These are phyloP conservation scores for Carex arenaria DNA, from an alignment of 202 grass and related monocot species.

Conservation along the genomic window DNA sequence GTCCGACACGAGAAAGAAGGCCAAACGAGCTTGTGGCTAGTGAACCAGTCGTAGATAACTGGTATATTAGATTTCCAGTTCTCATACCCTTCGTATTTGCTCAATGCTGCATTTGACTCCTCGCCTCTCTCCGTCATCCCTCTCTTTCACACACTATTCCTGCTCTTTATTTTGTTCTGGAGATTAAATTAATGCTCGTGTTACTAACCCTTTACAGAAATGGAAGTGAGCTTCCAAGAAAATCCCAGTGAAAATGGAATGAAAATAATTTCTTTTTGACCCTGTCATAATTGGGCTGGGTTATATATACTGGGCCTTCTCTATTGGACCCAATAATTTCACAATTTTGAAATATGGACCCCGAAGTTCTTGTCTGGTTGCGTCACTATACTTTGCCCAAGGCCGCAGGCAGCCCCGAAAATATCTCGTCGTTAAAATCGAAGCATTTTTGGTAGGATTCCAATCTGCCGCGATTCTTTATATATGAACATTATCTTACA, in stretches of 20 bases:
- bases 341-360: neutral
- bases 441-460: too few relatives aligned
- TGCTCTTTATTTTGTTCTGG: neutral
- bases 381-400: neutral
- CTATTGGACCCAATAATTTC: neutral
- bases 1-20: constrained; percentile 93
- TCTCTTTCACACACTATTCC: neutral
- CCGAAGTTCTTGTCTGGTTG: neutral
- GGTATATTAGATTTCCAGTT: constrained; percentile 93
- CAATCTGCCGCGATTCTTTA: too few relatives aligned
- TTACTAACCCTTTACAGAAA: too few relatives aligned
- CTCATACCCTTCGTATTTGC: constrained; percentile 66
- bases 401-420: neutral
- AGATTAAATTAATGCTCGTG: too few relatives aligned
- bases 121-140: constrained; percentile 31
- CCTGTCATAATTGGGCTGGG: neutral
- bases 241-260: neutral
- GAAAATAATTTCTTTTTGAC: neutral
- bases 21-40: constrained; percentile 92
- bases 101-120: constrained; percentile 34
- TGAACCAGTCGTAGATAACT: constrained; percentile 92
- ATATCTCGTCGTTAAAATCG: too few relatives aligned
- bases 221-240: too few relatives aligned
- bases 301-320: neutral
- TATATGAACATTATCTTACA: too few relatives aligned